Evolutionary conservation across 257 asterid genomes (phyloP).

Genomic region (Scutellaria baicalensis): DNA sequence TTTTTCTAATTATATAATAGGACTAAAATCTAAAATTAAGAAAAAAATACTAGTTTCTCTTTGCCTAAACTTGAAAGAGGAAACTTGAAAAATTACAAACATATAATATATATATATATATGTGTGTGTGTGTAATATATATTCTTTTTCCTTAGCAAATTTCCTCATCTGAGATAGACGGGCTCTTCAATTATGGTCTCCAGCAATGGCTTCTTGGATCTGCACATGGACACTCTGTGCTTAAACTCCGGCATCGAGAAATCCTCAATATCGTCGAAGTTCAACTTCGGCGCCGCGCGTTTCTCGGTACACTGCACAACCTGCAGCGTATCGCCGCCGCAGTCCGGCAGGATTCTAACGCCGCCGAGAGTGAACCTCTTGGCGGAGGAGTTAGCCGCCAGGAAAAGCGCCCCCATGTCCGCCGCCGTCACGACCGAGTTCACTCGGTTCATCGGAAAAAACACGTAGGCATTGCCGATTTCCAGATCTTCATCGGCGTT

Average conservation of each 20-base stretch:
- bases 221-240: conserved; percentile 47
- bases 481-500: conserved; percentile 89
- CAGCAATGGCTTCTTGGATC: conserved; percentile 85
- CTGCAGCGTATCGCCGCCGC: not conserved
- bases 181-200: conserved; percentile 83
- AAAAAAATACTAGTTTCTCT: conserved; percentile 10
- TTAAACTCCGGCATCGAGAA: conserved; percentile 43
- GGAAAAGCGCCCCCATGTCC: conserved; percentile 60
- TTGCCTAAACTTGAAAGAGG: conserved; percentile 23
- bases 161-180: conserved; percentile 18
- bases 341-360: conserved; percentile 53
- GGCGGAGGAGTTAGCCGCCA: conserved; percentile 52
- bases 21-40: too few species aligned
- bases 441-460: conserved; percentile 68
- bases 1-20: not conserved
- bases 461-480: conserved; percentile 46
- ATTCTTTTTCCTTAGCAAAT: not conserved
- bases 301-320: conserved; percentile 5
- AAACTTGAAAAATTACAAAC: conserved; percentile 3
- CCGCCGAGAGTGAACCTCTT: conserved; percentile 36
- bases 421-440: conserved; percentile 55
- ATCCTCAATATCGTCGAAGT: conserved; percentile 59
- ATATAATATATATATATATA: not conserved
- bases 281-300: conserved; percentile 33
- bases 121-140: too few species aligned